phyloP scores from a whole-genome alignment of 352 stramenopile species.

The Phytopythium litorale region DNA sequence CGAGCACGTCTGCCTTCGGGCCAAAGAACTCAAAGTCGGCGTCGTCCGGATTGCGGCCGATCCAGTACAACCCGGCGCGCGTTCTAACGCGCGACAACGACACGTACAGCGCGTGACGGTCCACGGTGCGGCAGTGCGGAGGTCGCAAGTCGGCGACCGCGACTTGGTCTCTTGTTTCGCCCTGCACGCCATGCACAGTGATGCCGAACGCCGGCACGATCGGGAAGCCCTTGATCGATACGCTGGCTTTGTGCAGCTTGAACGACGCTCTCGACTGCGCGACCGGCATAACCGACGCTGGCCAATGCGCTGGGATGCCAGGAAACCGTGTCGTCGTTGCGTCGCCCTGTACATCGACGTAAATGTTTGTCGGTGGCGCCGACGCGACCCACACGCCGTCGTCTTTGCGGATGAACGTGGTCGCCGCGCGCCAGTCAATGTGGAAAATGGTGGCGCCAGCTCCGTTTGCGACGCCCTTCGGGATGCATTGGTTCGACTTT shows the following conservation, averaged over 20 bases:
- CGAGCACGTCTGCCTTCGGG: too few relatives aligned
- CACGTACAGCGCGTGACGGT: constrained; percentile 16
- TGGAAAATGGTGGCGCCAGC: constrained; percentile 3
- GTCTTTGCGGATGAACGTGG: background rate
- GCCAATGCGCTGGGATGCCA: constrained; percentile 3
- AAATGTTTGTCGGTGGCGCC: constrained; percentile 5
- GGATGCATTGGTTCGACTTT: constrained; percentile 13
- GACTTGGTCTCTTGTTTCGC: constrained; percentile 11
- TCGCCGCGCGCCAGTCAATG: constrained; percentile 8
- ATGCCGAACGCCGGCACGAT: constrained; percentile 20
- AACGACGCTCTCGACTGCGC: background rate
- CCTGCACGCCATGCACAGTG: constrained; percentile 21
- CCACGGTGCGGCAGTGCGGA: background rate
- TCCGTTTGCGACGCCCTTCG: constrained; percentile 13
- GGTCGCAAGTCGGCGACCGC: constrained; percentile 12
- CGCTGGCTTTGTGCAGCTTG: constrained; percentile 7
- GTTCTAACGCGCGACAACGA: constrained; percentile 13
- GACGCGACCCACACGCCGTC: constrained; percentile 9
- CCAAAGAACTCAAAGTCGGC: too few relatives aligned
- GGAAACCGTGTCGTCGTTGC: background rate
- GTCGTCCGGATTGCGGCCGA: constrained; percentile 3
- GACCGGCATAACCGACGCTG: constrained; percentile 13
- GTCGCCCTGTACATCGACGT: constrained; percentile 6
- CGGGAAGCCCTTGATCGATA: constrained; percentile 14
- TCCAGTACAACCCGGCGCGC: constrained; percentile 6